Evolutionary conservation across 1,139 yeast species (phyloP).

Genomic region (Zhuliangozyma parablackwelliae): DNA sequence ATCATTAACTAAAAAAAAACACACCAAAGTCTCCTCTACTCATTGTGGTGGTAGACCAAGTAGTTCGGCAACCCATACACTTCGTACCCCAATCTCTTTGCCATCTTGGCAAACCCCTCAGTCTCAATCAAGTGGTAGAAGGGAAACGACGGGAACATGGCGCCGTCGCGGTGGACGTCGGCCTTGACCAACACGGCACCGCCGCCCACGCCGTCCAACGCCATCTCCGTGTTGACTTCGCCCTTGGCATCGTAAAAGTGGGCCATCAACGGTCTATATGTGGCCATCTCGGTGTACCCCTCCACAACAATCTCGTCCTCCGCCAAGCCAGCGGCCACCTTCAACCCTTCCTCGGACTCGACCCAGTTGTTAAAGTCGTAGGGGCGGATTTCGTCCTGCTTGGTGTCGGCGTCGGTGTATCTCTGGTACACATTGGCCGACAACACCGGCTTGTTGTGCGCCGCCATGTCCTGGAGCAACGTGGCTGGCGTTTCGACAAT

Average conservation of each 20-base stretch:
- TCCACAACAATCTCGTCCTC: constrained; percentile 93
- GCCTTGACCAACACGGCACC: constrained; percentile 95
- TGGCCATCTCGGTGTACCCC: constrained; percentile 88
- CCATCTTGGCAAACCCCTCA: constrained; percentile 98
- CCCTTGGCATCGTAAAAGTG: constrained; percentile 69
- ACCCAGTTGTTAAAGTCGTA: constrained; percentile 97
- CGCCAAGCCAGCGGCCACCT: constrained; percentile 62
- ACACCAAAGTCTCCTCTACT: constrained; percentile 31
- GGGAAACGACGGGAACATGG: constrained; percentile 98
- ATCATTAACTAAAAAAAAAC: no score
- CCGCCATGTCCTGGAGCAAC: constrained; percentile 81
- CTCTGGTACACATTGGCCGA: constrained; percentile 94
- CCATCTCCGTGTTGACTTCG: constrained; percentile 60
- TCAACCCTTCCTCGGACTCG: constrained; percentile 81
- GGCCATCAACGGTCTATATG: constrained; percentile 95
- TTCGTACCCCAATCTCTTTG: constrained; percentile 85
- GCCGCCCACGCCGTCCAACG: constrained; percentile 95
- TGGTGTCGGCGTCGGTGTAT: constrained; percentile 54
- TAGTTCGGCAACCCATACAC: constrained; percentile 93
- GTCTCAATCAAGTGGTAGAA: constrained; percentile 95
- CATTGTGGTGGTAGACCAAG: constrained; percentile 81
- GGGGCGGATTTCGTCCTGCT: constrained; percentile 66
- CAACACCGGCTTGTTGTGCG: constrained; percentile 79
- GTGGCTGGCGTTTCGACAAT: constrained; percentile 82
- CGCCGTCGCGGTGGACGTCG: constrained; percentile 97